These are phyloP conservation scores for Tuber magnatum DNA, from an alignment of 495 filamentous ascomycete genomes.

Conservation along the genomic window DNA sequence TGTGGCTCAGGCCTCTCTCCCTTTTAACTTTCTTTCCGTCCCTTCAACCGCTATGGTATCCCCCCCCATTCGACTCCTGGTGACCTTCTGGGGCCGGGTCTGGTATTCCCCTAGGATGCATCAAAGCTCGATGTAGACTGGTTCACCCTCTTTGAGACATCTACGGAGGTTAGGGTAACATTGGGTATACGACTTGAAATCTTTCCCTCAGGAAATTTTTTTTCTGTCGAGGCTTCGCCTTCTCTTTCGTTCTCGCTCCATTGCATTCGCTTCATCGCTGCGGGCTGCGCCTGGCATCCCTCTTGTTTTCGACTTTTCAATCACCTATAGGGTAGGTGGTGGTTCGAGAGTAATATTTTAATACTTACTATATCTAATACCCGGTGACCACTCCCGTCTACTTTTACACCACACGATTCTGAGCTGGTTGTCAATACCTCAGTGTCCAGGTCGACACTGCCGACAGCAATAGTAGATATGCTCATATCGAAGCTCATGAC, in stretches of 20 bases:
- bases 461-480: constrained; percentile 17
- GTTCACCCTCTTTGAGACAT: not conserved
- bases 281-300: not conserved
- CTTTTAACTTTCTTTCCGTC: not conserved
- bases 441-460: constrained; percentile 21
- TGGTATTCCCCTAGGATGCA: not conserved
- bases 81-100: not conserved
- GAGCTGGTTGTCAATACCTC: constrained; percentile 12
- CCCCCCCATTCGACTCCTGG: not conserved
- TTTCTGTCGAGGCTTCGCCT: not conserved
- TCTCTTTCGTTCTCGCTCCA: not conserved
- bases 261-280: not conserved
- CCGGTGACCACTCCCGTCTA: not conserved
- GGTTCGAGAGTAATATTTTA: not conserved
- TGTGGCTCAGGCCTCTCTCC: not conserved
- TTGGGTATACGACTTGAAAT: not conserved
- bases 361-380: not conserved
- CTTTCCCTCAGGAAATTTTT: not conserved
- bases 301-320: not conserved
- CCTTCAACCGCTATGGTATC: not conserved
- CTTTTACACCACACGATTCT: not conserved
- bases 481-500: constrained; percentile 18
- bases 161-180: not conserved
- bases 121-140: not conserved
- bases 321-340: not conserved